Base-by-base conservation (phyloP, 495 filamentous ascomycete genomes). In the Daldinia caldariorum region DNA sequence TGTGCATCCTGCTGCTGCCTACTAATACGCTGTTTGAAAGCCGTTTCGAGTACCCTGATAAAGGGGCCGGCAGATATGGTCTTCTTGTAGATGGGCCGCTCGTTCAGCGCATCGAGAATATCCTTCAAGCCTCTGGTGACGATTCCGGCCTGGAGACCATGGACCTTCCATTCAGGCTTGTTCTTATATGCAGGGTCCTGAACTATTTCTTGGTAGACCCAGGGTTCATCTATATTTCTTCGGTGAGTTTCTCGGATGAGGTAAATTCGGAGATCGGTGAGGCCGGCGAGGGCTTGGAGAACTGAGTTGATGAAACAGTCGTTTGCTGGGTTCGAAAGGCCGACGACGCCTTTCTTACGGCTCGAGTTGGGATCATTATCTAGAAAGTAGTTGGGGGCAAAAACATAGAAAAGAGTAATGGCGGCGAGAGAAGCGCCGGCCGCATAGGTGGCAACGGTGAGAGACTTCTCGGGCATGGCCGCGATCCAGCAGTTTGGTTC, bases 221-320 rank as follows among this genome's bases (percentile, higher is more conserved):
- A 85, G 0, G 86, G 81, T 12, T 90, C 92, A 73, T 94, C 92
- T 55, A 97, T 82, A 31, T 87, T 86, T 62, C 94, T 88, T 65
- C 94, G 87, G 77, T 97, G 92, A 31, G 89, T 87, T 78, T 97
- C 94, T 43, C 93, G 85, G 70, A 97, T 97, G 4, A 98, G 81
- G 75, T 97, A 98, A 37, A 93, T 78, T 29, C 96, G 90, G 69
- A 99, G 84, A 71, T 98, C 93, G 3, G 90, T 91, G n/a, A 98
- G 84, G 1, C 95, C 95, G n/a, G 96, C 94, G 18, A 99, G 84
- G 0, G 92, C 93, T 80, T 99, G 95, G 37, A 98, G 86, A 22
- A 97, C 91, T 22, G 94, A 97, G 79, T 99, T 99, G 82, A 99
- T 97, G 82, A 98, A 99, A 83, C 95, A 99, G 79, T 99, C 96